Base-by-base conservation (phyloP, 257 asterid genomes). In the Solanum infundibuliforme region DNA sequence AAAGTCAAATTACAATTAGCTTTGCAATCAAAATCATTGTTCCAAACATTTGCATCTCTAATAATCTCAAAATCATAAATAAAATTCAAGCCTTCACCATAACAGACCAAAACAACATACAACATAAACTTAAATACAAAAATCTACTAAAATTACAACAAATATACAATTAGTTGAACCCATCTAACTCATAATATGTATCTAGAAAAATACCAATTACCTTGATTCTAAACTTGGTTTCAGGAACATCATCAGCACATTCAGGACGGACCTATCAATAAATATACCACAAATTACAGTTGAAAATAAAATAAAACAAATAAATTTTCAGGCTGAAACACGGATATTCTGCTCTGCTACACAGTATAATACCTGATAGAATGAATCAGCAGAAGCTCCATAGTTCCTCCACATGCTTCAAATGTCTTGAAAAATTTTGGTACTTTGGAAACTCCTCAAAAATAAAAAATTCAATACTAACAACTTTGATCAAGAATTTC, bases 181-280 rank as follows among this genome's bases (percentile, higher is more conserved):
- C 74, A 66, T 66, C 20, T 1, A 6, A 66, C 34, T 25, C 0
- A 25, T 12, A 68, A 29, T 13, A 69, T 69, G 6, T 31, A 1
- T n/a, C 35, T n/a, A 79, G 88, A 48, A 86, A 86, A 89, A 65
- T 2, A 16, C 21, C n/a, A 75, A 89, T 81, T 85, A 96, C 99
- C 99, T 95, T 97, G 95, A 97, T 94, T 88, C 98, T 92, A 88
- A 97, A 97, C 93, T 94, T 97, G 96, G 98, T 94, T 87, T 93
- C 87, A 10, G 98, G 97, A 86, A 95, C 98, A 92, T 79, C 85
- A 43, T 95, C 95, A 3, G 90, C 87, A 87, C 94, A 97, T 87
- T 97, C 98, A 39, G 98, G 92, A 35, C 98, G 94, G 46, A 95
- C 95, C 71, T 62, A n/a, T 62, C 6, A n/a, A n/a, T n/a, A 3